Evolutionary conservation across 805 yeast species (phyloP).

Genomic region (Hermanozyma aechmeae): DNA sequence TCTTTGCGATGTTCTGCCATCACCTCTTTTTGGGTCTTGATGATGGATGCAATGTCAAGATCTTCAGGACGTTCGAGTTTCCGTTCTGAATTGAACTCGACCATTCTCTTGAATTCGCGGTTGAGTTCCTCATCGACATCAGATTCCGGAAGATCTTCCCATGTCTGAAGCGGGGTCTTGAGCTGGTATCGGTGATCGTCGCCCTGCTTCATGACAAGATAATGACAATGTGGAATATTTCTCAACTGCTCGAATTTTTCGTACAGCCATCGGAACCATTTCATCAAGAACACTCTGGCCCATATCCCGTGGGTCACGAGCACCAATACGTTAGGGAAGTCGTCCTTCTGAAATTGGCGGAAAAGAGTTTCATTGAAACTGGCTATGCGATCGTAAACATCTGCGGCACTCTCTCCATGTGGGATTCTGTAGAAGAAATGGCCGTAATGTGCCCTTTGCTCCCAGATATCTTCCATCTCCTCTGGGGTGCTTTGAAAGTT

Average conservation of each 20-base stretch:
- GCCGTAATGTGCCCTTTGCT: constrained; percentile 80
- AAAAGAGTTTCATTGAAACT: constrained; percentile 83
- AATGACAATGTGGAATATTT: constrained; percentile 79
- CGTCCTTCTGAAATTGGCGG: constrained; percentile 61
- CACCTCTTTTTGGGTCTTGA: constrained; percentile 29
- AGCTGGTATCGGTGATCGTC: constrained; percentile 43
- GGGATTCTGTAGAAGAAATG: constrained; percentile 77
- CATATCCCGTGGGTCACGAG: constrained; percentile 91
- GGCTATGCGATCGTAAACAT: constrained; percentile 85
- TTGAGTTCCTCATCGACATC: constrained; percentile 28
- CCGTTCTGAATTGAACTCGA: constrained; percentile 25
- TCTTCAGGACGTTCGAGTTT: constrained; percentile 25
- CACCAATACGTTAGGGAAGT: constrained; percentile 74
- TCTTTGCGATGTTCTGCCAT: constrained; percentile 35
- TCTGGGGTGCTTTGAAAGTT: constrained; percentile 74
- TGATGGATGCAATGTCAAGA: constrained; percentile 26
- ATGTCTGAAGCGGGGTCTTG: constrained; percentile 54
- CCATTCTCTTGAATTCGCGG: constrained; percentile 27
- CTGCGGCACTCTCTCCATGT: constrained; percentile 93
- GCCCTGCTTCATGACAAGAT: constrained; percentile 65
- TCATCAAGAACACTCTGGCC: constrained; percentile 87
- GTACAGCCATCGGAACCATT: constrained; percentile 91
- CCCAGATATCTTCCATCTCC: constrained; percentile 76
- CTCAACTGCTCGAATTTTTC: constrained; percentile 79
- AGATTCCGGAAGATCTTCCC: constrained; percentile 52